These are phyloP conservation scores for Penicillium palitans DNA, from an alignment of 2,329 filamentous ascomycete genomes.

Conservation along the genomic window DNA sequence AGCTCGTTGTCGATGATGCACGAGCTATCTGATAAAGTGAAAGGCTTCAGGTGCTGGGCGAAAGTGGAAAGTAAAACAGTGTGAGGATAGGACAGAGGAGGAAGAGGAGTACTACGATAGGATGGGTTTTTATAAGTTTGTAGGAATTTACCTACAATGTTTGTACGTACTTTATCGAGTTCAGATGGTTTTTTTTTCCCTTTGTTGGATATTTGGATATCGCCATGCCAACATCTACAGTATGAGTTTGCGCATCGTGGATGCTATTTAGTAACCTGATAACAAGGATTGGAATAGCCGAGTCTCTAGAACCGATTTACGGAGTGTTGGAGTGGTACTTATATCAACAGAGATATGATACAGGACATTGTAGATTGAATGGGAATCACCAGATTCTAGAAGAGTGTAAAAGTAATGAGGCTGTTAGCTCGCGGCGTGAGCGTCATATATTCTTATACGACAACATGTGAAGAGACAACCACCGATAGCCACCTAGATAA, in stretches of 20 bases:
- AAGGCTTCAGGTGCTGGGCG: background rate
- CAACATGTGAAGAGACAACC: background rate
- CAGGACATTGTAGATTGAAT: no score
- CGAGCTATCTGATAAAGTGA: background rate
- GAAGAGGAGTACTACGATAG: background rate
- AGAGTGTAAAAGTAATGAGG: background rate
- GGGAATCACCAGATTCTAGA: background rate
- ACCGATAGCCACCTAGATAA: background rate
- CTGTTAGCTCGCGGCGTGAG: background rate
- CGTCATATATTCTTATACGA: background rate
- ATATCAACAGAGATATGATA: background rate
- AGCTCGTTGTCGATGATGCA: background rate
- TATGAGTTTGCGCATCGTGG: background rate
- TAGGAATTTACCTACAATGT: background rate
- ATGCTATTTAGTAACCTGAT: background rate
- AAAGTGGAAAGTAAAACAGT: background rate
- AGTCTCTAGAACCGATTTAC: background rate
- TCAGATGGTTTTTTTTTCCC: background rate
- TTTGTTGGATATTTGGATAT: background rate
- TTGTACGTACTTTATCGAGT: background rate
- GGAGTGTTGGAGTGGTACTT: background rate
- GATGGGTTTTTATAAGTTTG: conserved; percentile 6
- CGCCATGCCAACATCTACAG: background rate
- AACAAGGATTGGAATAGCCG: background rate
- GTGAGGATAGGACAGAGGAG: conserved; percentile 3